These are phyloP conservation scores for Russula sp. DNA, from an alignment of 768 basidiomycete species.

Conservation along the genomic window DNA sequence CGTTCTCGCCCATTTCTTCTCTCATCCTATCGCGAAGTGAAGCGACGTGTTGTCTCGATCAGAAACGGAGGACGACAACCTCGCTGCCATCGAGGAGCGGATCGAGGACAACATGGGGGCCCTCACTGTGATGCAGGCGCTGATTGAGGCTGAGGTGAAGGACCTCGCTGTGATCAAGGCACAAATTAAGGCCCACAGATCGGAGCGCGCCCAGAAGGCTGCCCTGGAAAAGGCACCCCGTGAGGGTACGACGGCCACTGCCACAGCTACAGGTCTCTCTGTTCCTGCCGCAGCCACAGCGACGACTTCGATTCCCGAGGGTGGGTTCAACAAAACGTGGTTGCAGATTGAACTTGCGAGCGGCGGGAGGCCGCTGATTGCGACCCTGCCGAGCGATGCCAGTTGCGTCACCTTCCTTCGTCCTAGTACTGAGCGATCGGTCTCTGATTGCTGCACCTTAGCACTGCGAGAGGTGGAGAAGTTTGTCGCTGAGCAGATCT, in stretches of 20 bases:
- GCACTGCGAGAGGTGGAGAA: slow-evolving; percentile 84
- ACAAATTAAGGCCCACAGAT: slow-evolving; percentile 93
- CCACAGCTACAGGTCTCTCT: slow-evolving; percentile 30
- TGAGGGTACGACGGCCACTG: slow-evolving; percentile 48
- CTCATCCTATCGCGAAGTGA: no score
- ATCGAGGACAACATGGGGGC: no score
- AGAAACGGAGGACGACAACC: slow-evolving; percentile 87
- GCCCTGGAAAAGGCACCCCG: slow-evolving; percentile 88
- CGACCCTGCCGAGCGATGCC: slow-evolving; percentile 70
- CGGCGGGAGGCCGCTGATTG: slow-evolving; percentile 75
- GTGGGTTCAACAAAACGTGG: slow-evolving; percentile 80
- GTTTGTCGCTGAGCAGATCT: slow-evolving; percentile 68
- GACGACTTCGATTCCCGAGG: slow-evolving; percentile 37
- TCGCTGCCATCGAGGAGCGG: no score
- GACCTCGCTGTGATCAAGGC: slow-evolving; percentile 84
- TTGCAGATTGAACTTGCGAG: slow-evolving; percentile 83
- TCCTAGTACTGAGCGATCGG: background rate
- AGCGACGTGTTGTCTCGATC: background rate
- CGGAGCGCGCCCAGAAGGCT: slow-evolving; percentile 78
- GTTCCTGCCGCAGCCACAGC: slow-evolving; percentile 28
- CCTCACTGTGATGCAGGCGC: no score
- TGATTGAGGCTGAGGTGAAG: slow-evolving; percentile 27
- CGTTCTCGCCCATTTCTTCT: slow-evolving; percentile 5
- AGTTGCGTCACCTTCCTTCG: slow-evolving; percentile 40
- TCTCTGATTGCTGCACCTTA: slow-evolving; percentile 26